Conservation (phyloP, 106 monocot genomes). For the Alisma plantagoaquatica region DNA sequence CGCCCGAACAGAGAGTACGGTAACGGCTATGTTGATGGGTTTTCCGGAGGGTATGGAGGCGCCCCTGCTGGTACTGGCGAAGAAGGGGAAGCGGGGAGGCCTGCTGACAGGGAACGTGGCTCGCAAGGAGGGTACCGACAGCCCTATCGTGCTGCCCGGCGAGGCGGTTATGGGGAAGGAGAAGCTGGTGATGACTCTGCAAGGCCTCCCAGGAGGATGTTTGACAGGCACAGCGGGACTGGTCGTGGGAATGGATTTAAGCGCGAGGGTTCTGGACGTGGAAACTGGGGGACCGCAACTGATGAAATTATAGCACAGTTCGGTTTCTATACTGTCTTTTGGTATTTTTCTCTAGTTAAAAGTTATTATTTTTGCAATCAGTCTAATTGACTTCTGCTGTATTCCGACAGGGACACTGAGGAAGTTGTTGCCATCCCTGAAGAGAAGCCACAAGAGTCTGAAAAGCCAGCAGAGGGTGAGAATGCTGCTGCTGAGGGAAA, state of each 20-base stretch:
- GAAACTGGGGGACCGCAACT: slow-evolving; percentile 69
- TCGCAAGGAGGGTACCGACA: slow-evolving; percentile 6
- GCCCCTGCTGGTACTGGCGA: slow-evolving; percentile 6
- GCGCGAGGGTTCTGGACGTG: slow-evolving; percentile 77
- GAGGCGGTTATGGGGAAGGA: slow-evolving; percentile 35
- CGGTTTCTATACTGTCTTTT: slow-evolving; percentile 3
- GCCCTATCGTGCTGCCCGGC: slow-evolving; percentile 14
- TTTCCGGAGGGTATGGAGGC: slow-evolving; percentile 3
- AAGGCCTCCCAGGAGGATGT: slow-evolving; percentile 37
- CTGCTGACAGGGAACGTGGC: slow-evolving; percentile 12
- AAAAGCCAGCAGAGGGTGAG: slow-evolving; percentile 17
- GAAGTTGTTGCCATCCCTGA: slow-evolving; percentile 23
- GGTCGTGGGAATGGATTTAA: slow-evolving; percentile 78
- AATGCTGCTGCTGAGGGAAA: slow-evolving; percentile 6
- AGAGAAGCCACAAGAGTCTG: slow-evolving; percentile 19
- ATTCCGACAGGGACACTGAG: slow-evolving; percentile 45
- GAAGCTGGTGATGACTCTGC: slow-evolving; percentile 35
- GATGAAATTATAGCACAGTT: slow-evolving; percentile 68
- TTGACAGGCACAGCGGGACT: slow-evolving; percentile 75
- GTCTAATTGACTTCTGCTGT: background rate
- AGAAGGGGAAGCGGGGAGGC: slow-evolving; percentile 3
- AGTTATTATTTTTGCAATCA: background rate
- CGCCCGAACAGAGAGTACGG: slow-evolving; percentile 4
- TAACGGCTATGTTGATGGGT: slow-evolving; percentile 8
- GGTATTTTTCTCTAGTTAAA: background rate